Percentiles rank a stretch among this genome's conserved stretches.
Evolutionary conservation across 805 yeast genomes (phyloP).

Genomic region (Diddensiella santjacobensis): DNA sequence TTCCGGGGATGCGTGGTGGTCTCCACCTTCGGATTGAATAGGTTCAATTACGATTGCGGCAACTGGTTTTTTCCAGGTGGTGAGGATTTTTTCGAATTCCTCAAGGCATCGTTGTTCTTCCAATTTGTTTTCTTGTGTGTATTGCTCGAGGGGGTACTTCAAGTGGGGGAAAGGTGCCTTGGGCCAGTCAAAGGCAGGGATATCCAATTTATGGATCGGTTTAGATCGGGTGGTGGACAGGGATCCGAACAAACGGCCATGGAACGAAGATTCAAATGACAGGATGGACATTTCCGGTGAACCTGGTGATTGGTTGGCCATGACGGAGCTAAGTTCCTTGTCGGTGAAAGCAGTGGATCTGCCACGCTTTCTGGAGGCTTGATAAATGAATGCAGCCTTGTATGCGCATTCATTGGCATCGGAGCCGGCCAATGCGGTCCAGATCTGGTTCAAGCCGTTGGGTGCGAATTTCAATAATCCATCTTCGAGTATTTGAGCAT

Average conservation of each 20-base stretch:
- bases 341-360: conserved; percentile 53
- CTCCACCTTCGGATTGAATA: conserved; percentile 89
- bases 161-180: conserved; percentile 87
- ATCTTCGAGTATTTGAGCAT: conserved; percentile 44
- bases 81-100: conserved; percentile 67
- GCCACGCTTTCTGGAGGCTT: conserved; percentile 60
- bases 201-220: conserved; percentile 82
- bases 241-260: conserved; percentile 90
- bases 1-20: conserved; percentile 72
- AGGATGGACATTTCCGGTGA: conserved; percentile 81
- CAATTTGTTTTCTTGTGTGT: conserved; percentile 56
- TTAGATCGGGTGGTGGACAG: conserved; percentile 89
- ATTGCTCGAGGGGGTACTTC: conserved; percentile 74
- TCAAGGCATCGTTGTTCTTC: conserved; percentile 82
- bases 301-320: conserved; percentile 84
- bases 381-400: conserved; percentile 84
- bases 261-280: conserved; percentile 87
- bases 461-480: conserved; percentile 74
- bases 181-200: conserved; percentile 97
- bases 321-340: conserved; percentile 68
- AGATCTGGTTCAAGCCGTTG: conserved; percentile 65
- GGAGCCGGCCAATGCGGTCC: conserved; percentile 81
- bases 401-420: conserved; percentile 87
- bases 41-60: conserved; percentile 92
- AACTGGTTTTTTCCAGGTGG: conserved; percentile 63